phyloP scores from a whole-genome alignment of 352 stramenopile species.

The Globisporangium echinulatum region DNA sequence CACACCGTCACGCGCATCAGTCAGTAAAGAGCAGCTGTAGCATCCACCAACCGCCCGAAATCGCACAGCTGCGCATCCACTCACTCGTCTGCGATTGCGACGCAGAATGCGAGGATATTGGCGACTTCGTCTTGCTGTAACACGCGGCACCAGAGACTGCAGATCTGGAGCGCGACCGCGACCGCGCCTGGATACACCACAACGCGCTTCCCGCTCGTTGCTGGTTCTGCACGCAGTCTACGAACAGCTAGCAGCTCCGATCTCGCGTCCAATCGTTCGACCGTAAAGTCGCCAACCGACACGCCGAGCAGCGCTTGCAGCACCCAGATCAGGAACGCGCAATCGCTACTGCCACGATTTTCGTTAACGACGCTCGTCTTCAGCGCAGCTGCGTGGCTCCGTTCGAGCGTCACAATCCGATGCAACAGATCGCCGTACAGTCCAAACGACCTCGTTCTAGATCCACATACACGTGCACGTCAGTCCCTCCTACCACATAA shows the following conservation, averaged over 20 bases:
- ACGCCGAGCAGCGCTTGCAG: constrained; percentile 4
- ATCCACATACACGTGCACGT: not conserved
- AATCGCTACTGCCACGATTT: not conserved
- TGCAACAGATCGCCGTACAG: constrained; percentile 26
- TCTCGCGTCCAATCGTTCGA: not conserved
- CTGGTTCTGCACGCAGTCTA: not conserved
- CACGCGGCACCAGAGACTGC: constrained; percentile 15
- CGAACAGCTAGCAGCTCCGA: not conserved
- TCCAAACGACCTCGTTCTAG: constrained; percentile 19
- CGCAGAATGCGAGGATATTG: constrained; percentile 15
- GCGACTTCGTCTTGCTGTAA: constrained; percentile 8
- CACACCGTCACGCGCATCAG: too few species aligned
- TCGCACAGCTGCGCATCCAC: not conserved
- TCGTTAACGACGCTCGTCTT: not conserved
- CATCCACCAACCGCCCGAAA: too few species aligned
- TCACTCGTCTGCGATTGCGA: constrained; percentile 3
- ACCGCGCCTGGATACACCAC: constrained; percentile 20
- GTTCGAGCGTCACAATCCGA: constrained; percentile 4
- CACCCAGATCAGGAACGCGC: constrained; percentile 5
- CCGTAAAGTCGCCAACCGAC: not conserved
- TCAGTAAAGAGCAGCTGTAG: too few species aligned
- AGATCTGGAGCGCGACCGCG: constrained; percentile 21
- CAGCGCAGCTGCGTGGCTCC: not conserved
- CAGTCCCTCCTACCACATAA: too few species aligned
- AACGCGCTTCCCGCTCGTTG: not conserved